Percentiles rank a stretch among this genome's conserved stretches.
These are phyloP conservation scores for Hemisphaericaspora nanyangensis DNA, from an alignment of 805 yeast species.

Conservation along the genomic window DNA sequence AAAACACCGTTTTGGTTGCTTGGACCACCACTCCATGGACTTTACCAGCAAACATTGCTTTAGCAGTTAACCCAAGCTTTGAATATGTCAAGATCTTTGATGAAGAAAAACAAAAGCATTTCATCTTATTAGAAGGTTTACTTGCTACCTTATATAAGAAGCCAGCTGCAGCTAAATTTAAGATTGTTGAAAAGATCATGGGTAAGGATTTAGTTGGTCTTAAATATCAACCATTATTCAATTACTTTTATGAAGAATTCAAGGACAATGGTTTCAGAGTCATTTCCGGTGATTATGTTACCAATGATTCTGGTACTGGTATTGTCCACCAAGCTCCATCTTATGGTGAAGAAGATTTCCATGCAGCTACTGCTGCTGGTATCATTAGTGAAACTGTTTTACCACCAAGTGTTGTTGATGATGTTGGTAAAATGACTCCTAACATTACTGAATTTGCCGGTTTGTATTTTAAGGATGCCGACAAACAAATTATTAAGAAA, in stretches of 20 bases:
- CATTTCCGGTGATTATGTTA: slow-evolving; percentile 77
- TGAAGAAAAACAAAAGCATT: slow-evolving; percentile 78
- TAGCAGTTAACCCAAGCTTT: slow-evolving; percentile 86
- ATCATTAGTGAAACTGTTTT: slow-evolving; percentile 61
- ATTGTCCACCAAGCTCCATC: slow-evolving; percentile 98
- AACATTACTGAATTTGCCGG: slow-evolving; percentile 78
- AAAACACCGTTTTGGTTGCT: slow-evolving; percentile 81
- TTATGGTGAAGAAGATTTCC: slow-evolving; percentile 98
- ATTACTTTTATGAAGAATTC: slow-evolving; percentile 73
- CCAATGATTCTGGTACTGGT: slow-evolving; percentile 97
- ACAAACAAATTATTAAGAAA: slow-evolving; percentile 80
- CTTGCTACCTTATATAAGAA: slow-evolving; percentile 86
- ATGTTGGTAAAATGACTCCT: slow-evolving; percentile 75
- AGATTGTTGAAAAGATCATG: slow-evolving; percentile 71
- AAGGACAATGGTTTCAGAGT: slow-evolving; percentile 80
- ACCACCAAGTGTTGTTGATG: slow-evolving; percentile 96
- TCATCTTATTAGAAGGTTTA: slow-evolving; percentile 79
- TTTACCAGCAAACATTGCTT: slow-evolving; percentile 86
- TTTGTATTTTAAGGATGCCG: slow-evolving; percentile 92
- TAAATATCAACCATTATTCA: slow-evolving; percentile 79
- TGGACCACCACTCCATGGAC: slow-evolving; percentile 99
- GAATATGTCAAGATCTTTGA: slow-evolving; percentile 92
- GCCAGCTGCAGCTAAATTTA: slow-evolving; percentile 85
- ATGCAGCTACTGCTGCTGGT: slow-evolving; percentile 72
- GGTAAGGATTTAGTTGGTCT: slow-evolving; percentile 80